Conservation (phyloP, 305 asterid species). For the Solanum hybrid region DNA sequence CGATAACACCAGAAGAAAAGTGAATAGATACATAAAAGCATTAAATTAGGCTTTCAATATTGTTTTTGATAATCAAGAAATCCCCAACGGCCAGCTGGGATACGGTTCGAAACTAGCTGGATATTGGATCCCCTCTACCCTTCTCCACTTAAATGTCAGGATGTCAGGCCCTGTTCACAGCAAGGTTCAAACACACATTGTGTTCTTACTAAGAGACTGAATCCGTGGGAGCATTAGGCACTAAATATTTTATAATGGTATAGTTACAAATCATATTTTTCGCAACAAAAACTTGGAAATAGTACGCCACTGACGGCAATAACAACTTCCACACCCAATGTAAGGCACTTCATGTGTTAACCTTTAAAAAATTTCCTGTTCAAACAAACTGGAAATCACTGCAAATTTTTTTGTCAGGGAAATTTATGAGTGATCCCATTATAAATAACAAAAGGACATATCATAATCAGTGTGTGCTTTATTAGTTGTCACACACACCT, state of each 20-base stretch:
- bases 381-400: not conserved
- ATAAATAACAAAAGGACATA: not conserved
- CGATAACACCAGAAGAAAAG: not conserved
- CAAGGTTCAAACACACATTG: not conserved
- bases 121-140: not conserved
- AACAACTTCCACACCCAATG: not conserved
- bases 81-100: not conserved
- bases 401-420: not conserved
- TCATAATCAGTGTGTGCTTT: not conserved
- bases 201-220: not conserved
- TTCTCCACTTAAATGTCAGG: not conserved
- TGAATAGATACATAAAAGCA: not conserved
- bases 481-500: not conserved
- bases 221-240: not conserved
- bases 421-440: not conserved
- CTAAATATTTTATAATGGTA: not conserved
- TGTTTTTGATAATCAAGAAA: not conserved
- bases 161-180: not conserved
- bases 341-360: not conserved
- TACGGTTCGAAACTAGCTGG: not conserved
- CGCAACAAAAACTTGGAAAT: not conserved
- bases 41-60: not conserved
- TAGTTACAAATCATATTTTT: not conserved
- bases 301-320: not conserved
- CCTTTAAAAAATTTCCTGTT: not conserved